phyloP scores from a whole-genome alignment of 2,329 filamentous ascomycete species.

The Cryphonectria radicalis region DNA sequence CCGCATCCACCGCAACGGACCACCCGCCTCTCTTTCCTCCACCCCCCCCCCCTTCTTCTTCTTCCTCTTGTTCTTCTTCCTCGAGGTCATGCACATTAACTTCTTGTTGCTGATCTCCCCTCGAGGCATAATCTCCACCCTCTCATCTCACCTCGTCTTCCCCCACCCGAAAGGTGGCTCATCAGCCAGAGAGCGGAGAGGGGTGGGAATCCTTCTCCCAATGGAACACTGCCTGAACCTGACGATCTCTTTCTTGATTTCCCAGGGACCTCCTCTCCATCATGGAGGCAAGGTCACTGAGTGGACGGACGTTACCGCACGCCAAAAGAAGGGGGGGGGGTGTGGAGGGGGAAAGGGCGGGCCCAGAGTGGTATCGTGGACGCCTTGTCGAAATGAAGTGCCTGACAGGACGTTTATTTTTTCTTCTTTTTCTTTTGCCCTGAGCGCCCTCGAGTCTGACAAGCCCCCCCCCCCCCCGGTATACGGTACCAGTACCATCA shows the following conservation, averaged over 20 bases:
- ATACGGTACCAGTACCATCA: neutral
- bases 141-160: neutral
- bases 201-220: neutral
- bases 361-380: neutral
- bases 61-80: neutral
- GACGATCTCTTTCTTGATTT: neutral
- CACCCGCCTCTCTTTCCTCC: neutral
- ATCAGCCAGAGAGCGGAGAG: neutral
- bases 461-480: neutral
- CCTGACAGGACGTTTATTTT: neutral
- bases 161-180: neutral
- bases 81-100: neutral
- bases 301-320: neutral
- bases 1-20: conserved; percentile 1
- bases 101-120: no score
- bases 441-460: neutral
- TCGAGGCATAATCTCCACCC: neutral
- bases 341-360: no score
- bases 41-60: neutral
- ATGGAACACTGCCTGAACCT: neutral
- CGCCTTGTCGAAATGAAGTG: neutral
- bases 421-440: neutral
- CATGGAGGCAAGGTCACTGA: neutral
- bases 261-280: neutral
- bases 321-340: neutral